Base-by-base conservation (phyloP, 2,329 filamentous ascomycete species). In the Pleoardoris graminearum region DNA sequence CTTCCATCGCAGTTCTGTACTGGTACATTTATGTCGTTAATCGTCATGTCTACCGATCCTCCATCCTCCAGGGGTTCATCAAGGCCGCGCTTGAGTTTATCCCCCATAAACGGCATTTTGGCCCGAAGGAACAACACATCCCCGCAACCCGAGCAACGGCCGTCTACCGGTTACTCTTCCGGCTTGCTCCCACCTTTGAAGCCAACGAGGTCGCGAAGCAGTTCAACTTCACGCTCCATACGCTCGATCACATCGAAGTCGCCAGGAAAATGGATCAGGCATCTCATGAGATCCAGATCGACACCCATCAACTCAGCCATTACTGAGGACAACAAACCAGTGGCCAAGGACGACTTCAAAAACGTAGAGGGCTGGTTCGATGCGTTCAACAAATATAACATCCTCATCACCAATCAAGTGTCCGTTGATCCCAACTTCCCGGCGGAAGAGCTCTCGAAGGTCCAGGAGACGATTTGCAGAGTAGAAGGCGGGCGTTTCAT, bases 371-470 rank as follows among this genome's bases (percentile, higher is more conserved):
- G 66, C 50, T 71, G 68, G 68, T 66, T 63, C 21, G 45, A 56
- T 16, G 68, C 63, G 7, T 71, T 71, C 50, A 58, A 60, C 33
- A 59, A 54, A 29, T 72, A 72, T 51, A 70, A 69, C 50, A 61
- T 65, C 33, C 59, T 71, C 1, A 58, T 70, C 36, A 67, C 66
- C 14, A 64, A 47, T 16, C 51, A 54, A 25, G 50, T 57, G 11
- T 62, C 63, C 12, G 45, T 44, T 16, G 50, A 60, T 10, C 52
- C 46, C 10, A 37, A 61, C 14, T 54, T 57, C 27, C 37, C 53
- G 25, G 48, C 57, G 1, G 50, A 62, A 27, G 56, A 64, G 1
- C 63, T 72, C 27, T 32, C 56, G 14, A 66, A 60, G 25, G 57
- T 67, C 6, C 50, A 59, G 4, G 63, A 63, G 41, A 59, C 53